These are phyloP conservation scores for Davidsoniella australis DNA, from an alignment of 2,329 filamentous ascomycete genomes.

Conservation along the genomic window DNA sequence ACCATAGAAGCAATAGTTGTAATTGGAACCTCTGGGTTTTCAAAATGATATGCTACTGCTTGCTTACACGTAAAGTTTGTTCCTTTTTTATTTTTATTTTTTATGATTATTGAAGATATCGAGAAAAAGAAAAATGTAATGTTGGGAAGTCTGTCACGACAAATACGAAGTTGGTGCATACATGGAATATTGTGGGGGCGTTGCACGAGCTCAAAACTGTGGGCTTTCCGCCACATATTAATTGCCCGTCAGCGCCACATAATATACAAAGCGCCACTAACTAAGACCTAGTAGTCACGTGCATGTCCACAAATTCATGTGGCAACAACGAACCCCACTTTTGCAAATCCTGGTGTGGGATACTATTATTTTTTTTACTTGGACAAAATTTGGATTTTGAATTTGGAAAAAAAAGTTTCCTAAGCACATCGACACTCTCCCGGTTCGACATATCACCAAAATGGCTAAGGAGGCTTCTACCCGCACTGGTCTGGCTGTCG, in stretches of 20 bases:
- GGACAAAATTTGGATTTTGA: constrained; percentile 1
- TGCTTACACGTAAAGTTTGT: too few relatives aligned
- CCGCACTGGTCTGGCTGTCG: constrained; percentile 41
- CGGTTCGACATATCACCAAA: constrained; percentile 18
- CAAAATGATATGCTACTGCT: too few relatives aligned
- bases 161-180: too few relatives aligned
- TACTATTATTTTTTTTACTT: constrained; percentile 8
- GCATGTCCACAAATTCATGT: constrained; percentile 3
- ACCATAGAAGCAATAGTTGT: too few relatives aligned
- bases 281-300: constrained; percentile 6
- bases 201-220: too few relatives aligned
- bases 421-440: constrained; percentile 17
- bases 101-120: too few relatives aligned
- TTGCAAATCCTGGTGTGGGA: not conserved
- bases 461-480: constrained; percentile 45
- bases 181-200: too few relatives aligned
- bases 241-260: not conserved
- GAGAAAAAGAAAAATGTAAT: too few relatives aligned
- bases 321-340: constrained; percentile 2
- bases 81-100: too few relatives aligned
- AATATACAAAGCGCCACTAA: not conserved
- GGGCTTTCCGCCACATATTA: too few relatives aligned
- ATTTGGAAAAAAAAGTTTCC: constrained; percentile 13
- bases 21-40: too few relatives aligned
- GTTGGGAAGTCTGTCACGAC: too few relatives aligned